Evolutionary conservation across 2,329 filamentous ascomycete genomes (phyloP), one percentile per base, ranked within the genome.

Genomic region (Pseudonectria buxi): DNA sequence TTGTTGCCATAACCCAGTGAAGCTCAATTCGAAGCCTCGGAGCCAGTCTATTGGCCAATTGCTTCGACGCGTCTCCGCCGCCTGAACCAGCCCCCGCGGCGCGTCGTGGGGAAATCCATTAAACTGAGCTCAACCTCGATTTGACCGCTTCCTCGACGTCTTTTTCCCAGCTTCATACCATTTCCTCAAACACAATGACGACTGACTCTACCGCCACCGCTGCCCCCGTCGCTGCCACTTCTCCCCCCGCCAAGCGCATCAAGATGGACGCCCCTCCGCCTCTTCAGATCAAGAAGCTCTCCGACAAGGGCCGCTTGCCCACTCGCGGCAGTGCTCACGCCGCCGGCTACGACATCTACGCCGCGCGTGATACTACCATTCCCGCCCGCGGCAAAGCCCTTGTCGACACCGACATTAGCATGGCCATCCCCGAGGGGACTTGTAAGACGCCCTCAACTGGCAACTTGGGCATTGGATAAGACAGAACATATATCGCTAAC

Each of bases 261-360:
- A 92, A 88, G 70, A 61, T 66, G 50, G 58, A 64, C 37, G 58
- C 62, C 30, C 51, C 61, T 3, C 79, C 81, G n/a, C 68, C 81
- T 3, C 74, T 95, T 33, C 76, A 87, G 43, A 80, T 98, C 64
- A 90, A 95, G 73, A 88, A 94, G 63, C 81, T 96, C 40, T 83
- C 83, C 7, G 69, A 79, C 26, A 78, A 82, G 45, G 92, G 83
- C n/a, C 76, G 74, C 30, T 72, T 89, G 15, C 92, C 92, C 10
- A 96, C 87, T 0, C 81, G 90, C 36, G 92, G 92, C 48, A 94
- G 86, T 47, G 83, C 81, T 34, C 89, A 86, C 56, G 86, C 92
- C 1, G 92, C 92, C 1, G 92, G 92, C 25, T 96, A 96, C 66
- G 92, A 98, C 63, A 58, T 98, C 39, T 96, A 95, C 64, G 83